Base-by-base conservation (phyloP, 495 filamentous ascomycete genomes). In the Tricharina praecox region DNA sequence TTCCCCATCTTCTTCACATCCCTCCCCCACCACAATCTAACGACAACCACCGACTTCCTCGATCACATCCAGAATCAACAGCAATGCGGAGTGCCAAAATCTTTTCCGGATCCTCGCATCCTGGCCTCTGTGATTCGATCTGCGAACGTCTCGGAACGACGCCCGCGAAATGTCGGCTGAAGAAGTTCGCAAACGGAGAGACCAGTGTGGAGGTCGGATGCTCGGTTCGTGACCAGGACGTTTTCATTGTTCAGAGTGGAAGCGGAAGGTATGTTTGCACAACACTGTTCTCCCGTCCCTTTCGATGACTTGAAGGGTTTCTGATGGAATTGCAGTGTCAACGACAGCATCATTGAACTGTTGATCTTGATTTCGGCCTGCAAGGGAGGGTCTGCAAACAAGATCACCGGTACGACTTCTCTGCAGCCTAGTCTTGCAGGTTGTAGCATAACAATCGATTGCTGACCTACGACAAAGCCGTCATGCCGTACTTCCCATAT, bases 301-400 rank as follows among this genome's bases (percentile, higher is more conserved):
- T n/a, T n/a, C n/a, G n/a, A n/a, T n/a, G n/a, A n/a, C n/a, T 9
- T 16, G n/a, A 3, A 15, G 24, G 43, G 8, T 16, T 34, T 38
- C 35, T 48, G 45, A 26, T 20, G 4, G 26, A 15, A 28, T 23
- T 23, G 51, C 63, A 71, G 56, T 32, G 92, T 94, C 72, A 97
- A 97, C 67, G 92, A 97, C 66, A 88, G 82, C 53, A 82, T 97
- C 59, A 93, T 97, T 82, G 90, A 97, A 70, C 72, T 97, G 49
- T 75, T 96, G 58, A 95, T 97, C 64, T 87, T 97, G 81, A 94
- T 96, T 57, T 88, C 85, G 49, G 90, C 90, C 43, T 96, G 90
- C 72, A 97, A 93, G 63, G 85, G 90, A 60, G 88, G 87, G 48
- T 96, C 92, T 33, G 83, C 92, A 43, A 93, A 87, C 69, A 93